Evolutionary conservation across 176 grass and related monocot species (phyloP).

Genomic region (Echinochloa phyllopogon): DNA sequence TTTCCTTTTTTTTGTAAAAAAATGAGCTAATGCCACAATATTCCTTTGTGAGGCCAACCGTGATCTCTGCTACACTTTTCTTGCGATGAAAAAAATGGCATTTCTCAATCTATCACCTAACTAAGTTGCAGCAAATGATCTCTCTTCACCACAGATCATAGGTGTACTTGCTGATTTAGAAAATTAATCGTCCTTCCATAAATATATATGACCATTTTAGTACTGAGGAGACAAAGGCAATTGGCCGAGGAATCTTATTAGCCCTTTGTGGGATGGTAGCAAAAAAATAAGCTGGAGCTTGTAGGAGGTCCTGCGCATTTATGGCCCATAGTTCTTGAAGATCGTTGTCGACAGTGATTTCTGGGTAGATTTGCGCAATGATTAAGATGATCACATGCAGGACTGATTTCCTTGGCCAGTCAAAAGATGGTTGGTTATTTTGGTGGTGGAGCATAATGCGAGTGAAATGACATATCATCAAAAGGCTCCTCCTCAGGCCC

Average conservation of each 20-base stretch:
- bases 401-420: conserved; percentile 38
- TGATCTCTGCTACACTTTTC: conserved; percentile 12
- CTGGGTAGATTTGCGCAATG: conserved; percentile 34
- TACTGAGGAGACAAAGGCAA: conserved; percentile 46
- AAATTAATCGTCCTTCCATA: conserved; percentile 38
- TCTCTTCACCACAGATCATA: conserved; percentile 35
- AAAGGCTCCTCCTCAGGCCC: conserved; percentile 35
- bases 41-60: conserved; percentile 30
- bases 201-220: conserved; percentile 40
- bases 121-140: conserved; percentile 39
- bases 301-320: background rate
- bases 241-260: conserved; percentile 46
- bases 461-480: conserved; percentile 33
- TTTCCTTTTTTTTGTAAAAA: background rate
- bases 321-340: background rate
- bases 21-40: background rate
- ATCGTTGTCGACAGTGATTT: background rate
- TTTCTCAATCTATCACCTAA: conserved; percentile 2
- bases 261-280: conserved; percentile 39
- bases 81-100: conserved; percentile 15
- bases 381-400: conserved; percentile 13
- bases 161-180: conserved; percentile 43
- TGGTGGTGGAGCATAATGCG: conserved; percentile 42
- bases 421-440: conserved; percentile 44
- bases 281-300: conserved; percentile 32